These are phyloP conservation scores for Daedaleopsis sinensis DNA, from an alignment of 768 basidiomycete species.

Conservation along the genomic window DNA sequence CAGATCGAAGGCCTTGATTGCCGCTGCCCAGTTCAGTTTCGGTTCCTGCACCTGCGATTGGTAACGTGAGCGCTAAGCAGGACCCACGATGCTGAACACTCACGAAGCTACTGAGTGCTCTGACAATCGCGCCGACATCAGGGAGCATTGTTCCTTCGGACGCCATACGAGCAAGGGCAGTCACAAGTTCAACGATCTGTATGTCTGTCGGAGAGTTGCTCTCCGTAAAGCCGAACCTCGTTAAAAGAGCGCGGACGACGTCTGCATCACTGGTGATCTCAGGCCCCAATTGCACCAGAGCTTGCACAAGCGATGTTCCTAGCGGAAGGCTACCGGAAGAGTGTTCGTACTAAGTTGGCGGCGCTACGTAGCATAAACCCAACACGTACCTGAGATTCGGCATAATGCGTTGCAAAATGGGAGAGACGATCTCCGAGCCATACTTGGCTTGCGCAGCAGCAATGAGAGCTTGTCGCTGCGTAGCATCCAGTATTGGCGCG, in stretches of 20 bases:
- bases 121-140: slow-evolving; percentile 74
- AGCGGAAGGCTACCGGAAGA: slow-evolving; percentile 55
- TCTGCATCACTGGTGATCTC: slow-evolving; percentile 80
- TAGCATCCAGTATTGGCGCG: slow-evolving; percentile 67
- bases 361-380: neutral
- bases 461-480: slow-evolving; percentile 77
- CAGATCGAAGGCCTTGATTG: slow-evolving; percentile 87
- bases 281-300: slow-evolving; percentile 74
- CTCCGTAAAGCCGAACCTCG: slow-evolving; percentile 77
- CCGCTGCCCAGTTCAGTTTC: slow-evolving; percentile 75
- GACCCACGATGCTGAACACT: slow-evolving; percentile 33
- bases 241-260: slow-evolving; percentile 65
- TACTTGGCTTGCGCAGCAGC: slow-evolving; percentile 78
- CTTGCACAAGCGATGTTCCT: slow-evolving; percentile 72
- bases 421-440: slow-evolving; percentile 72
- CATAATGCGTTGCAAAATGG: slow-evolving; percentile 75
- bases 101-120: slow-evolving; percentile 75
- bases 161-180: slow-evolving; percentile 66
- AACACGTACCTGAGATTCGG: slow-evolving; percentile 67
- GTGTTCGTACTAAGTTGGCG: slow-evolving; percentile 1
- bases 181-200: slow-evolving; percentile 73
- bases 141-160: slow-evolving; percentile 73
- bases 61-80: neutral
- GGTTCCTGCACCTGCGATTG: slow-evolving; percentile 49
- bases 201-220: slow-evolving; percentile 69